Base-by-base conservation (phyloP, 306 rosid species). In the Cucurbita pepo region DNA sequence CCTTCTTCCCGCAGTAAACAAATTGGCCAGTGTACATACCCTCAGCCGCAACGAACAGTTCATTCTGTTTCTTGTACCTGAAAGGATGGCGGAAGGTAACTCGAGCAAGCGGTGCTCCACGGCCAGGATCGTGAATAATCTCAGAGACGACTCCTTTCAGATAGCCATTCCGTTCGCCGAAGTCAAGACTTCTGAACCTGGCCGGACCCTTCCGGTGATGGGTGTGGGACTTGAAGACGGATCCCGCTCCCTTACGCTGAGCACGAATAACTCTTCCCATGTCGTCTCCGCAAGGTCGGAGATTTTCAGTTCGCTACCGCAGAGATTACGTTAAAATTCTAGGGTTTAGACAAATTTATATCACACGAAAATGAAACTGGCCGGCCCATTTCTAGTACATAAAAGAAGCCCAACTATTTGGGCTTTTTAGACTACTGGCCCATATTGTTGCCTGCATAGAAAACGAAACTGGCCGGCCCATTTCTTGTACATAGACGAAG, bases 181-280 rank as follows among this genome's bases (percentile, higher is more conserved):
- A 90, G 64, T 90, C 96, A 7, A 90, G 88, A 47, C 86, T 82
- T 12, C 96, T 83, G 81, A 90, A 88, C 50, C 88, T 69, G 0
- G 96, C 96, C 43, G 93, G 83, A 0, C 96, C 96, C 80, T 90
- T 90, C 22, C 96, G 96, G 80, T 82, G 91, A 71, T 88, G 96
- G 15, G 93, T 88, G 81, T 90, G 96, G 41, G 96, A 90, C 59
- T 79, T 84, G 88, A 90, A 90, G 5, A 90, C 89, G 0, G 96
- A 90, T 0, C 93, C 93, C 5, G 93, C 93, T 69, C 96, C 96
- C 83, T 90, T 87, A 82, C 96, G 91, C 77, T 90, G 93, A 8
- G 96, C 96, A 0, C 93, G 81, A 12, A 90, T 90, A 0, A 90
- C 96, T 13, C 96, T 72, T 0, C 96, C 96, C 93, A 87, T 89